phyloP scores from a whole-genome alignment of 768 basidiomycete species.

The Psilocybe azurescens region DNA sequence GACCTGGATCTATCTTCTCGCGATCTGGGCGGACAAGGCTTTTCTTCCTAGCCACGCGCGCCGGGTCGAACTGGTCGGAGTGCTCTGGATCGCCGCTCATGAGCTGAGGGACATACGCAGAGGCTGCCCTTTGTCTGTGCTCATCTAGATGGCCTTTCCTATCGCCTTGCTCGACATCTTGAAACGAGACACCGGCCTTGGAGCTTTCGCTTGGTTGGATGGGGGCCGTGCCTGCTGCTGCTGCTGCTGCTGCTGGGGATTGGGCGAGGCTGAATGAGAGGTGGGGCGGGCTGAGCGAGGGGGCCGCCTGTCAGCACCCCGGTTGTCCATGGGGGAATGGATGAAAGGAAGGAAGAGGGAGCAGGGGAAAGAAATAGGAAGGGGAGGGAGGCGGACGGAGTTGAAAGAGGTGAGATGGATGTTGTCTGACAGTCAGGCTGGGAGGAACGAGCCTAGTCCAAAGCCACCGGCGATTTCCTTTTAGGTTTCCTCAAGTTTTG shows the following conservation, averaged over 20 bases:
- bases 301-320: conserved; percentile 53
- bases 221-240: conserved; percentile 32
- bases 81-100: conserved; percentile 44
- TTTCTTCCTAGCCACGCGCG: conserved; percentile 80
- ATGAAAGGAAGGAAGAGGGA: conserved; percentile 13
- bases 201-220: conserved; percentile 39
- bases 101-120: conserved; percentile 44
- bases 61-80: conserved; percentile 47
- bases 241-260: conserved; percentile 43
- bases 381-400: conserved; percentile 27
- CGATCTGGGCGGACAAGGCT: conserved; percentile 91
- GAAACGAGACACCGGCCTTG: conserved; percentile 70
- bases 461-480: conserved; percentile 22
- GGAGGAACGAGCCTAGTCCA: conserved; percentile 16
- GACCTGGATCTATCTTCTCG: conserved; percentile 94
- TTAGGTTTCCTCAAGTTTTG: conserved; percentile 18
- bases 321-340: conserved; percentile 41
- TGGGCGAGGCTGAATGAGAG: conserved; percentile 43
- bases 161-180: conserved; percentile 72
- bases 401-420: conserved; percentile 22
- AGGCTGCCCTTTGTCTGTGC: conserved; percentile 53
- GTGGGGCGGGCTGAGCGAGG: conserved; percentile 57
- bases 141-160: conserved; percentile 61
- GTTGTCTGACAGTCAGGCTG: conserved; percentile 29
- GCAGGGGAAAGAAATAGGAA: conserved; percentile 22